Evolutionary conservation across 192 early-diverging fungal genomes (phyloP).

Genomic region (Jimgerdemannia lactiflua): DNA sequence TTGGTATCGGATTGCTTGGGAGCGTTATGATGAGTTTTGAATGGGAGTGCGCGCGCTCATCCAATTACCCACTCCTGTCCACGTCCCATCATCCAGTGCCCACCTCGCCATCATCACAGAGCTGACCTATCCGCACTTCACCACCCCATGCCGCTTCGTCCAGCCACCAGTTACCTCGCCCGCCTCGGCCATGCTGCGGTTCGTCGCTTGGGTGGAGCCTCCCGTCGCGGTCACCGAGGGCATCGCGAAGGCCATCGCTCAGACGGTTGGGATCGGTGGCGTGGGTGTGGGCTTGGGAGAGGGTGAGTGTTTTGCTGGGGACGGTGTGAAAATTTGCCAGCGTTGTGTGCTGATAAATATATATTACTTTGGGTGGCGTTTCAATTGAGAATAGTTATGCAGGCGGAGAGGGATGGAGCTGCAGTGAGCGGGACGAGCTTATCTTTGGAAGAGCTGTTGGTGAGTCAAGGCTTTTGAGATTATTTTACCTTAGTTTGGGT

Average conservation of each 20-base stretch:
- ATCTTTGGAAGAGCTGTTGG: not conserved
- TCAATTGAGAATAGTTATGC: not conserved
- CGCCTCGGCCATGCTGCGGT: constrained; percentile 17
- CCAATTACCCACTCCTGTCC: constrained; percentile 19
- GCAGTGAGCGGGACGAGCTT: not conserved
- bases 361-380: not conserved
- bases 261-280: not conserved
- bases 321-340: no score
- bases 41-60: constrained; percentile 26
- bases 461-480: not conserved
- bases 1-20: not conserved
- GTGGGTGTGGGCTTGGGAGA: not conserved
- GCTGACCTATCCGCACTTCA: constrained; percentile 21
- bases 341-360: not conserved
- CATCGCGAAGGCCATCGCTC: constrained; percentile 21
- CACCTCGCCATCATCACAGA: constrained; percentile 34
- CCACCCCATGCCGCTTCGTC: constrained; percentile 23
- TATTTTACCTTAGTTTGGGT: no score
- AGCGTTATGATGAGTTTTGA: not conserved
- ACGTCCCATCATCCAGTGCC: constrained; percentile 19
- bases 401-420: not conserved
- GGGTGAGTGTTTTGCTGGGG: not conserved
- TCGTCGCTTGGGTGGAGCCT: constrained; percentile 29
- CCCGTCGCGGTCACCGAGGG: constrained; percentile 31
- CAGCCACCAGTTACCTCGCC: constrained; percentile 24